Conservation (phyloP, 1,284 basidiomycete genomes). For the Pascua sp. region DNA sequence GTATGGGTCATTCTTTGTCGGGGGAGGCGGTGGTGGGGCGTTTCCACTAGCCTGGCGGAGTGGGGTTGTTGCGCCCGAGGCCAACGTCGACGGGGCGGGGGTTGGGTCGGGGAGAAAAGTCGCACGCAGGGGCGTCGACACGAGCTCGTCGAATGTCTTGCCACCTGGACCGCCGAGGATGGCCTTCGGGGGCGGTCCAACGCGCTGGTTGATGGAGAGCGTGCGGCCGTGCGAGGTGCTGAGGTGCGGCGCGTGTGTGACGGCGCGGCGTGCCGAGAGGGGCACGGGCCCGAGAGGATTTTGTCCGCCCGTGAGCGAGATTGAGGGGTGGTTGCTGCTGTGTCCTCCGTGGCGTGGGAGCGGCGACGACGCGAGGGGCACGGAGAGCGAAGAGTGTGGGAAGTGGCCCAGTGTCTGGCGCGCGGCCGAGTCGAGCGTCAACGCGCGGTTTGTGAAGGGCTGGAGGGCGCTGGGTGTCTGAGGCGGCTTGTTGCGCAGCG, state of each 20-base stretch:
- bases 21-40: background rate
- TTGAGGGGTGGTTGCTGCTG: background rate
- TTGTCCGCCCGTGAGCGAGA: background rate
- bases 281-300: no score
- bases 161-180: constrained; percentile 40
- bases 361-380: constrained; percentile 12
- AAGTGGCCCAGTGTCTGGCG: constrained; percentile 16
- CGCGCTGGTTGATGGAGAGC: constrained; percentile 5
- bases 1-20: constrained; percentile 1
- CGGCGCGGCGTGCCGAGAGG: background rate
- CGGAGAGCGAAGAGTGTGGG: constrained; percentile 10
- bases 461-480: no score
- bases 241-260: background rate
- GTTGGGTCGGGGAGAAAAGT: background rate
- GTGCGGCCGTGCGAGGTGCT: constrained; percentile 5
- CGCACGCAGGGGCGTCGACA: no score
- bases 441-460: no score
- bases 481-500: background rate
- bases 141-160: constrained; percentile 38
- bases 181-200: constrained; percentile 39
- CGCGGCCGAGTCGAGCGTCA: background rate
- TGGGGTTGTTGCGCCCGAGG: no score
- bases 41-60: no score
- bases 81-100: constrained; percentile 1
- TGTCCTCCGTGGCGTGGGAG: background rate